These are phyloP conservation scores for Platanus orientalis DNA, from an alignment of 164 flowering plant genomes.

Conservation along the genomic window DNA sequence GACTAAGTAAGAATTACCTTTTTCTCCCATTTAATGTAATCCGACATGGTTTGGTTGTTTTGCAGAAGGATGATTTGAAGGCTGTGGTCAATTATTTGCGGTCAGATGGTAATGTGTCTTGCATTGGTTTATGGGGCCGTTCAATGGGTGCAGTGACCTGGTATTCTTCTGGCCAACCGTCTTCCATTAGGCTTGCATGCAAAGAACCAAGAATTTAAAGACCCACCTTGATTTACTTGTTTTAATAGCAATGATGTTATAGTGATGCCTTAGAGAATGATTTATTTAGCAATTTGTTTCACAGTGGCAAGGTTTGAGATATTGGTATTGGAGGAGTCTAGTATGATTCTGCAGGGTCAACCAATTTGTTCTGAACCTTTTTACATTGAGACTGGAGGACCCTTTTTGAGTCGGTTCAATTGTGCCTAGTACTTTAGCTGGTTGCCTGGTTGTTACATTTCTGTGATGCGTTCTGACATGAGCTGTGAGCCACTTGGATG, in stretches of 20 bases:
- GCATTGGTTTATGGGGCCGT: constrained; percentile 99
- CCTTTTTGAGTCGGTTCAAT: too few relatives aligned
- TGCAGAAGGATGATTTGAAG: constrained; percentile 93
- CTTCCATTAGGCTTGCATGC: background rate
- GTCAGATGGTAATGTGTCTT: constrained; percentile 73
- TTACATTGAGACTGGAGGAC: background rate
- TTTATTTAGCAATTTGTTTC: background rate
- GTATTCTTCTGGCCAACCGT: constrained; percentile 28
- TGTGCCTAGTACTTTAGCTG: too few relatives aligned
- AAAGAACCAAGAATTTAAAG: background rate
- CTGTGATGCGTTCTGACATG: too few relatives aligned
- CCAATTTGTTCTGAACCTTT: background rate
- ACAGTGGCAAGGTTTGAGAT: background rate
- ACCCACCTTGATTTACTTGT: background rate
- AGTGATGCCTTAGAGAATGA: background rate
- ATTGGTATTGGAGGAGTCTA: background rate
- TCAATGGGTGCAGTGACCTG: constrained; percentile 99
- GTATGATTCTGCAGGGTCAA: background rate
- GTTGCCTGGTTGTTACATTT: too few relatives aligned
- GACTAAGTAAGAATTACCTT: too few relatives aligned
- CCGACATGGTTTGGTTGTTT: constrained; percentile 12
- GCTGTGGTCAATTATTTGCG: constrained; percentile 81
- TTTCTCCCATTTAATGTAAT: background rate
- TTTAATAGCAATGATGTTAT: background rate
- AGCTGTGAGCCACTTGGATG: background rate